Base-by-base conservation (phyloP, 2,329 filamentous ascomycete genomes). In the Xylariaceae sp. region DNA sequence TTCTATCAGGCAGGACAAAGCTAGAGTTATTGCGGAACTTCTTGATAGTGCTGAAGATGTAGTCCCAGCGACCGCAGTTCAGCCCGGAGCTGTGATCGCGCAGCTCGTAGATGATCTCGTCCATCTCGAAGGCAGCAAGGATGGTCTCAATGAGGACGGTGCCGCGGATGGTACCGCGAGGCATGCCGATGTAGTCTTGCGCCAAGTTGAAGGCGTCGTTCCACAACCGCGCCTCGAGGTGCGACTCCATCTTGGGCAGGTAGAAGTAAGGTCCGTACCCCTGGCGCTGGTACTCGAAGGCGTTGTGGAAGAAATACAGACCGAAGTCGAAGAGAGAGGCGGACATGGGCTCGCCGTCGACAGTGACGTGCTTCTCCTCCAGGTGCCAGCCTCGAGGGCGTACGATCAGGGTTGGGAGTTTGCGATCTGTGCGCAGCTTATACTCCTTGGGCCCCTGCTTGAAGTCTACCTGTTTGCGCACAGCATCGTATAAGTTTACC, bases 21-120 rank as follows among this genome's bases (percentile, higher is more conserved):
- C 86, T 85, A 63, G 88, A 78, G 77, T 96, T 94, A 66, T 96
- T 84, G 68, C 94, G 89, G 87, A 97, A 96, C 73, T 95, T 96
- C 82, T 99, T 99, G 79, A 99, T 97, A 67, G 92, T 90, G 70
- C 87, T 94, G 81, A 99, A 99, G 75, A 99, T 97, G 80, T 99
- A 99, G 69, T 99, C 94, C 94, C 94, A 99, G 61, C 94, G 87
- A 58, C 94, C 94, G 73, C 94, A 97, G 83, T 99, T 99, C 66
- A 99, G 83, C 42, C 94, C 94, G 6, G 92, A 87, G 70, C 86
- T 92, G 78, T 99, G 94, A 68, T 97, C 92, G 53, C 94, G 87
- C 60, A 99, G 86, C 77, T 97, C 94, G 72, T 96, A 99, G 74
- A 99, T 97, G 73, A 99, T 97, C 83, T 99, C 94, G 64, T 99